Evolutionary conservation across 371 early-diverging fungal species (phyloP), one percentile per base, ranked within the genome.

Genomic region (Chytridiales sp.): DNA sequence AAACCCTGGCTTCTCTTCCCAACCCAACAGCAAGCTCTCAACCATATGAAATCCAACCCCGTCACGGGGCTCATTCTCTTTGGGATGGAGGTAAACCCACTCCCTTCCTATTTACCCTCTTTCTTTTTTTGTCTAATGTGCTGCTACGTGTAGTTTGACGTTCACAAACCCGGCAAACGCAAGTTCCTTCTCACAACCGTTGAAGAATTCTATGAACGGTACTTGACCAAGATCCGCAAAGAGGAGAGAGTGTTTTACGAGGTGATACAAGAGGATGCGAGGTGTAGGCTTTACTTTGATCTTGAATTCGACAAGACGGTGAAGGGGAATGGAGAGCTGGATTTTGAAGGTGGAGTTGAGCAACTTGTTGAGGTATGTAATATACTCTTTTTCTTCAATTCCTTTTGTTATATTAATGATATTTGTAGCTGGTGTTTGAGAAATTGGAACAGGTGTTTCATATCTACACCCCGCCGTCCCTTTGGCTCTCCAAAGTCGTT

Each of bases 231-330:
- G 26, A 40, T 60, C 53, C 3, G 21, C 9, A 29, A 26, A 17
- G 43, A 51, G 6, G 53, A 52, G 34, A 32, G 61, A 1, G 43
- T 44, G 3, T 61, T 35, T 38, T 61, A 61, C 46, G 62, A 61
- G 29, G 30, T 61, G 30, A 55, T 61, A 4, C 35, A 48, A 9
- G 55, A 53, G 32, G 43, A 47, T 26, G 13, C 40, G 13, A 54
- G 55, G 15, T 53, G 55, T 48, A 43, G 47, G 38, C 55, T 54
- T n/a, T 61, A 61, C 31, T 61, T 61, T 32, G 62, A 61, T 47
- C 5, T 61, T 6, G 62, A 61, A 31, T 61, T 26, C 32, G 15
- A 17, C 5, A 39, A 17, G 15, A 55, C 27, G 3, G 30, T 54
- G 27, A 61, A 61, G 46, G 55, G 21, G 17, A 9, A 38, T 27